A percentile compares a stretch with the other conserved stretches of the same genome.
Conservation (phyloP, 2,329 filamentous ascomycete species). For the Venturia carpophila region DNA sequence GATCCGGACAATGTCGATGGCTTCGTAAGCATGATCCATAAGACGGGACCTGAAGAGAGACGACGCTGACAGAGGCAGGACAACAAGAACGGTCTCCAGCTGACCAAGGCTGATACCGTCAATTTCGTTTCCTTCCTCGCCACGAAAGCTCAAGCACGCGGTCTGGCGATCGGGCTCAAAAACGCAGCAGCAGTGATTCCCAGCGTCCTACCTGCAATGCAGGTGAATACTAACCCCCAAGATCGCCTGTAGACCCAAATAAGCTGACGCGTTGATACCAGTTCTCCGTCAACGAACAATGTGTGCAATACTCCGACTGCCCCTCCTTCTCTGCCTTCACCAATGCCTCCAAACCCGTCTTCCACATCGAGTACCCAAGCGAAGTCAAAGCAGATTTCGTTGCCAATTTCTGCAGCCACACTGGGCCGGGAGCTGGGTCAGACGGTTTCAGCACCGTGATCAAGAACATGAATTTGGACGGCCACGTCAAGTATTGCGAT, state of each 20-base stretch:
- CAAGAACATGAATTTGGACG: slow-evolving; percentile 57
- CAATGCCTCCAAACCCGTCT: slow-evolving; percentile 56
- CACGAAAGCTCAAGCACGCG: slow-evolving; percentile 43
- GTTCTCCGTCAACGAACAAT: slow-evolving; percentile 66
- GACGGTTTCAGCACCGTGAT: slow-evolving; percentile 55
- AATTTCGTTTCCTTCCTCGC: slow-evolving; percentile 55
- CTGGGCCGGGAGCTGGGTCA: slow-evolving; percentile 25
- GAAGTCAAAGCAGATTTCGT: slow-evolving; percentile 24
- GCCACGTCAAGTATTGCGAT: slow-evolving; percentile 53
- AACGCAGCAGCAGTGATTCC: slow-evolving; percentile 56
- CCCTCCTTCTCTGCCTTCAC: slow-evolving; percentile 51
- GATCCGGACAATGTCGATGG: slow-evolving; percentile 66
- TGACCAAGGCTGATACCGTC: slow-evolving; percentile 51
- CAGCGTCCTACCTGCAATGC: slow-evolving; percentile 43
- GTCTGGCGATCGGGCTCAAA: slow-evolving; percentile 59
- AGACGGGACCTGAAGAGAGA: background rate
- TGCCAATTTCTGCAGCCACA: slow-evolving; percentile 27
- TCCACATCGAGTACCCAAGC: slow-evolving; percentile 64
- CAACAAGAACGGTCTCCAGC: slow-evolving; percentile 54
- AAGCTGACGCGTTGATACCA: background rate
- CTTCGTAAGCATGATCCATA: slow-evolving; percentile 39
- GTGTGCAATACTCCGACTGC: slow-evolving; percentile 54
- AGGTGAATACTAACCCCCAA: slow-evolving; percentile 25
- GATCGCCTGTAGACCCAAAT: background rate
- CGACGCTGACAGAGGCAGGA: slow-evolving; percentile 23